Conservation (phyloP, 140 eudicot species). For the Oenanthe javanica region DNA sequence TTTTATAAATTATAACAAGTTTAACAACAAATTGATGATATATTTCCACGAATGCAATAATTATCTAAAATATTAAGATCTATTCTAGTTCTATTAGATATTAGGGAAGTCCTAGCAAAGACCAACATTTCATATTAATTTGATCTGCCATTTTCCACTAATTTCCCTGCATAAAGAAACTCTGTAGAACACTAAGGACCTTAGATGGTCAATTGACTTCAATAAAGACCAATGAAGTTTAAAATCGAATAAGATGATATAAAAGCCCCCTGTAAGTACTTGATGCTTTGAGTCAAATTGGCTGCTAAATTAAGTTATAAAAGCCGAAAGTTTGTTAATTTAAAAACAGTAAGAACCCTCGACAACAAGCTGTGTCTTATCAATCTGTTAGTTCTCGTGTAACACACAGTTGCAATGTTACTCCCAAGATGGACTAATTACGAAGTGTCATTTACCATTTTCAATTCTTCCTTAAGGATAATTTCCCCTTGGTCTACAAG, state of each 20-base stretch:
- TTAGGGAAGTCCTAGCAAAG: not conserved
- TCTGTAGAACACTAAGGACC: not conserved
- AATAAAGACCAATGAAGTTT: not conserved
- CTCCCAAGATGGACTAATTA: not conserved
- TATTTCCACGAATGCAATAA: not conserved
- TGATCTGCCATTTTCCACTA: not conserved
- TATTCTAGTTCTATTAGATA: not conserved
- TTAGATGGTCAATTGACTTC: not conserved
- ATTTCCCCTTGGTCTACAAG: not conserved
- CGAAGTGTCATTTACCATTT: not conserved
- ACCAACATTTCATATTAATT: not conserved
- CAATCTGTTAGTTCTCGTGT: not conserved
- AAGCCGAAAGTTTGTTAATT: not conserved
- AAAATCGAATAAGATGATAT: not conserved
- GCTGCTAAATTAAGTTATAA: not conserved
- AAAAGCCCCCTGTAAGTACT: not conserved
- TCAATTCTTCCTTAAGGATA: not conserved
- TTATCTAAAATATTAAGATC: not conserved
- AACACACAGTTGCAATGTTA: not conserved
- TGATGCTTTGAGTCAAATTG: not conserved
- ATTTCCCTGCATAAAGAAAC: not conserved
- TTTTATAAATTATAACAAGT: not conserved
- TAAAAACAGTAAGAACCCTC: not conserved
- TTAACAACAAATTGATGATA: not conserved
- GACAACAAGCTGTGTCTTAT: not conserved